Base-by-base conservation (phyloP, 352 stramenopile genomes). In the Achlya hypogyna region DNA sequence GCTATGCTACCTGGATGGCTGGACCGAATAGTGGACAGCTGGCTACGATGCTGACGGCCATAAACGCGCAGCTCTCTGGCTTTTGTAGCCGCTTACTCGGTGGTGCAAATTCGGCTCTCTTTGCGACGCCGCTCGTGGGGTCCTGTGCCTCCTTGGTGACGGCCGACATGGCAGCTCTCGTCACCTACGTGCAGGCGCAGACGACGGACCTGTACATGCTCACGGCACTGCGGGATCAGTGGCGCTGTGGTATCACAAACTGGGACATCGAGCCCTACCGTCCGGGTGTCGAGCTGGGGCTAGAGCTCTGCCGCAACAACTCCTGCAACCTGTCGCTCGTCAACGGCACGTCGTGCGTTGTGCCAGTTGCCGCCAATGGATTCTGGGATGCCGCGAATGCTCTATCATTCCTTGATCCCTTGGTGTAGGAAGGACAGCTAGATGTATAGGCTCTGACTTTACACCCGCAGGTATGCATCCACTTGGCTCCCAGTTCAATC, bases 241-340 rank as follows among this genome's bases (percentile, higher is more conserved):
- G 83, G 83, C 77, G 81, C 52, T 79, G 81, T 35, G 83, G 83
- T 16, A 22, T 40, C 14, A 72, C 74, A 1, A 35, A 58, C 1
- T 43, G 88, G 14, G 80, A 91, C 58, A 74, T 89, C 8, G 83
- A 91, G 45, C 83, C 80, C 0, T 91, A 91, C 69, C 81, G 81
- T 27, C 40, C 64, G 5, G 68, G 65, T 1, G 22, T 65, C 23
- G 79, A 91, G 54, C 60, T 35, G 20, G 83, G 81, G 6, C 73
- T 75, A 52, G 83, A 91, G 43, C 70, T 91, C 0, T 74, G 81
- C 4, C 87, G 78, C 51, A 43, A 47, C 9, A 62, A 63, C 27
- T 62, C 49, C 5, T 86, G 74, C 23, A 29, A 69, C 0, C 71
- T 89, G 16, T 76, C 74, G 2, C 73, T 66, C 1, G 64, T 72